These are phyloP conservation scores for Boletus pseudo-olivaceus DNA, from an alignment of 768 basidiomycete species.

Conservation along the genomic window DNA sequence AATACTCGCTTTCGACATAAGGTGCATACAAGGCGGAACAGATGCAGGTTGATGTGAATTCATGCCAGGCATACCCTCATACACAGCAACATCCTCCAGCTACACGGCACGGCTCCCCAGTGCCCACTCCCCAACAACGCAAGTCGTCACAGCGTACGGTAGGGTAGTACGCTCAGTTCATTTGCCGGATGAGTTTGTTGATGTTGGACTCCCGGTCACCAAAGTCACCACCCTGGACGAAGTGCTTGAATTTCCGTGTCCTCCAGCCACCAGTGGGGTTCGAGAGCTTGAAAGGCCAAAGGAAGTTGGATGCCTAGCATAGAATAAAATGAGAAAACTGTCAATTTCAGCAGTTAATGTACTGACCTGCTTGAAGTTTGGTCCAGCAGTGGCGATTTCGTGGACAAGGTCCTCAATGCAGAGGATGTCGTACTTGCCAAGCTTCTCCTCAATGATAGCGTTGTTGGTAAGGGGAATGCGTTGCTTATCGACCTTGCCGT, in stretches of 20 bases:
- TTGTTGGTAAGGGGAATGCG: conserved; percentile 95
- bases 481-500: conserved; percentile 97
- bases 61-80: conserved; percentile 33
- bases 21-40: conserved; percentile 26
- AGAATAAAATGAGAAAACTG: neutral
- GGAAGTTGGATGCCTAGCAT: conserved; percentile 81
- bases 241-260: conserved; percentile 97
- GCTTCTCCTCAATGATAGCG: conserved; percentile 82
- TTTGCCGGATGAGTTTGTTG: conserved; percentile 95
- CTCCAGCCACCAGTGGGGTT: conserved; percentile 99
- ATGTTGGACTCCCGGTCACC: conserved; percentile 97
- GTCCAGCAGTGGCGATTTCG: conserved; percentile 92
- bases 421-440: conserved; percentile 94
- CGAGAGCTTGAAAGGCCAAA: conserved; percentile 99
- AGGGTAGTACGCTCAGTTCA: conserved; percentile 56
- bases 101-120: conserved; percentile 2
- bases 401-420: conserved; percentile 97
- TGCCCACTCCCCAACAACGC: conserved; percentile 3
- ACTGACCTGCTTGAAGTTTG: conserved; percentile 97
- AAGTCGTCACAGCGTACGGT: neutral
- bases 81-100: conserved; percentile 13
- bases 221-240: conserved; percentile 93
- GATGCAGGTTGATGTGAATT: conserved; percentile 20
- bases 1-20: conserved; percentile 28
- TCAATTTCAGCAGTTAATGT: neutral